Base-by-base conservation (phyloP, 441 rosid genomes). In the Mallotus japonicus region DNA sequence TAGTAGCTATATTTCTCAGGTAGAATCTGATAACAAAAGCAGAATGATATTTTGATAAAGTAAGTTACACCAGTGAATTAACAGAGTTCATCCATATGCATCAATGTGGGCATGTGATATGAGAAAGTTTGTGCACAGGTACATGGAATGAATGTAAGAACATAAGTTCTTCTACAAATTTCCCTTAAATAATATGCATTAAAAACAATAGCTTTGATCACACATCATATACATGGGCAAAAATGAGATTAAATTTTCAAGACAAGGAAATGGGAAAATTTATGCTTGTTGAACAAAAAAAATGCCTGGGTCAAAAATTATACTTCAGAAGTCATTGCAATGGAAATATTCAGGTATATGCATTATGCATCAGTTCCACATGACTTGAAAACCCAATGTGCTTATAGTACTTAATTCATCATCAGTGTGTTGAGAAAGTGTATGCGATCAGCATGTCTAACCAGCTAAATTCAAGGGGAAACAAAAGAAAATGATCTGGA, bases 1-100 rank as follows among this genome's bases (percentile, higher is more conserved):
- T 83, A 82, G 83, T 95, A 95, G 87, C 89, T 87, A 80, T 95
- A 95, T 81, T 92, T 95, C 88, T 90, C 99, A 0, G 99, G 99
- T 67, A 95, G 81, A 78, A 95, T 89, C 99, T 95, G 85, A 81
- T 79, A 77, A 22, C 2, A 64, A 72, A 37, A 58, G 40, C 51
- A 74, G 64, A 67, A 75, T 69, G 64, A 75, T 67, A 75, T 75
- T 62, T 70, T 72, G 55, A 74, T 47, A 28, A 59, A 62, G 24
- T 40, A 62, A 61, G 15, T 42, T 32, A 53, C 34, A n/a, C 5
- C 40, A 60, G 58, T 8, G 17, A 8, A 54, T 8, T 54, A n/a
- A 54, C 58, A 5, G 17, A 50, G 55, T 50, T 8, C 58, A 54
- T n/a, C 4, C 58, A 10, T n/a, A 16, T 15, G 46, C 47, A 34